These are phyloP conservation scores for Dichotomocladium elegans DNA, from an alignment of 371 early-diverging fungal species.

Conservation along the genomic window DNA sequence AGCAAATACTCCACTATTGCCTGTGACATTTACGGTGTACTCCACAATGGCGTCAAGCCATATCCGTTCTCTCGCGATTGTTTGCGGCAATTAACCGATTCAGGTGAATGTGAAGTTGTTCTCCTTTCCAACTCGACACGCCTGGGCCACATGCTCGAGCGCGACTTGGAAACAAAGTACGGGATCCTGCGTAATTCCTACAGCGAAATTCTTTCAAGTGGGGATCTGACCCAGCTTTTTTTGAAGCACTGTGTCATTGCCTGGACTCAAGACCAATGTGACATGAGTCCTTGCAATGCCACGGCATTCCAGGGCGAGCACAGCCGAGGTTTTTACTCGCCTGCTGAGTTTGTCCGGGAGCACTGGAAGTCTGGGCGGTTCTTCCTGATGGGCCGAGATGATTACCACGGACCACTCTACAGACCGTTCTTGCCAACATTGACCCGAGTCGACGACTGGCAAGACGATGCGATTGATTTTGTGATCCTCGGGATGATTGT, in stretches of 20 bases:
- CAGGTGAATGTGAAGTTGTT: slow-evolving; percentile 17
- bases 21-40: slow-evolving; percentile 45
- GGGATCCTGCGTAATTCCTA: slow-evolving; percentile 19
- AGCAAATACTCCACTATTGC: slow-evolving; percentile 32
- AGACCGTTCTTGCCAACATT: slow-evolving; percentile 17
- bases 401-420: slow-evolving; percentile 38
- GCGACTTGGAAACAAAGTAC: slow-evolving; percentile 23
- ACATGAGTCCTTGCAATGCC: not conserved
- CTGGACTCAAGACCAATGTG: not conserved
- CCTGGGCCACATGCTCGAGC: slow-evolving; percentile 21
- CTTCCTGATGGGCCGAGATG: slow-evolving; percentile 27
- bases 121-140: slow-evolving; percentile 43
- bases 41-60: slow-evolving; percentile 34
- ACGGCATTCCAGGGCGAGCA: not conserved
- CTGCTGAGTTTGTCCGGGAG: slow-evolving; percentile 15
- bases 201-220: slow-evolving; percentile 37
- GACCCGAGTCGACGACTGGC: slow-evolving; percentile 13
- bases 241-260: slow-evolving; percentile 10
- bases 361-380: slow-evolving; percentile 32
- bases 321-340: slow-evolving; percentile 13
- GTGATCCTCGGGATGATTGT: slow-evolving; percentile 26
- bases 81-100: slow-evolving; percentile 11
- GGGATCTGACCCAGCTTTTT: slow-evolving; percentile 30
- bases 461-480: slow-evolving; percentile 28
- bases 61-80: slow-evolving; percentile 29